These are phyloP conservation scores for Purpureocillium takamizusanense DNA, from an alignment of 2,329 filamentous ascomycete species.

Conservation along the genomic window DNA sequence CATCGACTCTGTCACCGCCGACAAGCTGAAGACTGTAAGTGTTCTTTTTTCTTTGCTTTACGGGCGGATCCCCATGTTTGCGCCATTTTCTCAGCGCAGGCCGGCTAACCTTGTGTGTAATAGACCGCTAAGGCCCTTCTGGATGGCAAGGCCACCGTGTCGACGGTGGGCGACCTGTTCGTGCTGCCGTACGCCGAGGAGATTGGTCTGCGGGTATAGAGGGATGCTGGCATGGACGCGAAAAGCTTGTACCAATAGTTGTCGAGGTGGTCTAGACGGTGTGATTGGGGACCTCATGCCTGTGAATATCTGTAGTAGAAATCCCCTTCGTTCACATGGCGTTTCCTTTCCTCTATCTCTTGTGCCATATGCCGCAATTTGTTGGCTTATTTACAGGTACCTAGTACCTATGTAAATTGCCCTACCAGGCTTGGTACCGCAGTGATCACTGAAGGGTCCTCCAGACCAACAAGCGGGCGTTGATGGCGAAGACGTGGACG, in stretches of 20 bases:
- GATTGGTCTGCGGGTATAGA: constrained; percentile 88
- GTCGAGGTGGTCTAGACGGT: constrained; percentile 26
- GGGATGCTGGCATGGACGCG: constrained; percentile 15
- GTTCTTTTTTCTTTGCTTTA: not conserved
- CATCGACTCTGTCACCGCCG: constrained; percentile 71
- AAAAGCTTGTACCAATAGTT: constrained; percentile 32
- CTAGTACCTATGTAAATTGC: too few relatives aligned
- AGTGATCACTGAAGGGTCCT: too few relatives aligned
- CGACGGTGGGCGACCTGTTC: constrained; percentile 84
- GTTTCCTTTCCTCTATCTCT: too few relatives aligned
- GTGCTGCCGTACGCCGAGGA: constrained; percentile 89
- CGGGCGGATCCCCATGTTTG: too few relatives aligned
- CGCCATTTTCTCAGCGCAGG: too few relatives aligned
- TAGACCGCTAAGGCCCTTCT: constrained; percentile 84
- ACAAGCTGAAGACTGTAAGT: constrained; percentile 79
- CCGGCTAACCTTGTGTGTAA: constrained; percentile 15
- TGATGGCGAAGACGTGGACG: too few relatives aligned
- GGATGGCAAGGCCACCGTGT: constrained; percentile 80
- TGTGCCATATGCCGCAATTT: too few relatives aligned
- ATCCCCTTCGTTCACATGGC: constrained; percentile 20
- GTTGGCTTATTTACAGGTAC: too few relatives aligned
- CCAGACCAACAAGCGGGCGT: too few relatives aligned
- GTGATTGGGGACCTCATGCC: constrained; percentile 20
- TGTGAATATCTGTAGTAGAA: constrained; percentile 39
- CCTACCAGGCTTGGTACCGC: too few relatives aligned